Evolutionary conservation across 306 rosid genomes (phyloP).

Genomic region (Lathyrus sativus): DNA sequence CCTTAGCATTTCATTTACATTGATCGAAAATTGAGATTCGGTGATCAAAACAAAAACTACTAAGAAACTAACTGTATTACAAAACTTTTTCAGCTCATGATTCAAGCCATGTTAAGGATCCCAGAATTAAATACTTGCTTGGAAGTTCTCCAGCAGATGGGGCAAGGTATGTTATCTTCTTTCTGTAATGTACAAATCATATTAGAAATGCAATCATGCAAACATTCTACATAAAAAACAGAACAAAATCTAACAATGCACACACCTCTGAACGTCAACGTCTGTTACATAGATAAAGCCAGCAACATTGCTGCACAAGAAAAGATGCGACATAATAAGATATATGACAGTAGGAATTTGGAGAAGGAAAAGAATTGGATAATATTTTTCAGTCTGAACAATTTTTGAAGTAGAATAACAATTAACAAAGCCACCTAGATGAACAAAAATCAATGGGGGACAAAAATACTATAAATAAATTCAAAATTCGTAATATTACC

Average conservation of each 20-base stretch:
- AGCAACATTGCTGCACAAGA: conserved; percentile 76
- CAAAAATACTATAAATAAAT: background rate
- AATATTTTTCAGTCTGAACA: background rate
- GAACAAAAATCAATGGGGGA: conserved; percentile 8
- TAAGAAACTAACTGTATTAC: background rate
- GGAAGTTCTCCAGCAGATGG: conserved; percentile 95
- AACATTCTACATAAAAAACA: conserved; percentile 14
- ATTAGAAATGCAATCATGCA: conserved; percentile 36
- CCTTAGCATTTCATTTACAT: conserved; percentile 24
- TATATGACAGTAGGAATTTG: background rate
- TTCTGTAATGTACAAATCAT: conserved; percentile 55
- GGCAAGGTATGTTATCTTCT: conserved; percentile 82
- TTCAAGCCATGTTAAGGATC: conserved; percentile 87
- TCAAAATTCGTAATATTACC: background rate
- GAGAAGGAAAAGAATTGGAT: background rate
- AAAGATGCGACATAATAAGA: conserved; percentile 29
- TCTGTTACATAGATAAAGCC: conserved; percentile 87
- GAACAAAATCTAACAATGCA: conserved; percentile 12
- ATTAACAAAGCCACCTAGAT: conserved; percentile 9
- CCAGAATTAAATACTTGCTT: conserved; percentile 74
- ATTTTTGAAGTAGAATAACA: background rate
- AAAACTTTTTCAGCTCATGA: conserved; percentile 50
- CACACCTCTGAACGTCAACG: conserved; percentile 84
- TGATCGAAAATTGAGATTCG: conserved; percentile 6
- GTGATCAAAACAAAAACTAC: background rate